Conservation (phyloP, 805 yeast genomes). For the Candida loeiensis region DNA sequence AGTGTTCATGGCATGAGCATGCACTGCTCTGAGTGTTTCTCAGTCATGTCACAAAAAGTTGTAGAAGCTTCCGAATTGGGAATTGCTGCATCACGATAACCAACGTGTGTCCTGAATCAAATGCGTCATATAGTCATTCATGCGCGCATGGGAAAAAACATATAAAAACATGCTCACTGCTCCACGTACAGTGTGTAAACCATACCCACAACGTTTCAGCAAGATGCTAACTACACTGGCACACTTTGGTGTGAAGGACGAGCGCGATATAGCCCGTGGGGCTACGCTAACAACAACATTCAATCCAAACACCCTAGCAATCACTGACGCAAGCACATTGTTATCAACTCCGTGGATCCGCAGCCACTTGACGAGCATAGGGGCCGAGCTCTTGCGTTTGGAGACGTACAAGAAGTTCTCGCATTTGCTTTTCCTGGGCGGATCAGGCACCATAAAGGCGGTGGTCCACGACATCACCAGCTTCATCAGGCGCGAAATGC, state of each 20-base stretch:
- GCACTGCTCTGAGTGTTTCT: too few relatives aligned
- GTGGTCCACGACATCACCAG: slow-evolving; percentile 32
- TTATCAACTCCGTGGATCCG: slow-evolving; percentile 26
- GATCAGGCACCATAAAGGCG: slow-evolving; percentile 32
- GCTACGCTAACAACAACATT: not conserved
- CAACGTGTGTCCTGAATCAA: slow-evolving; percentile 1
- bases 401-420: slow-evolving; percentile 31
- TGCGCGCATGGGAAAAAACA: not conserved
- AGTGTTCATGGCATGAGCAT: too few relatives aligned
- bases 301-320: slow-evolving; percentile 1
- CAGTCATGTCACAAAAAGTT: not conserved
- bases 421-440: slow-evolving; percentile 23
- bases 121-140: not conserved
- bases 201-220: not conserved
- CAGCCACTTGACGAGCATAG: slow-evolving; percentile 32
- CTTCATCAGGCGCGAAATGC: slow-evolving; percentile 29
- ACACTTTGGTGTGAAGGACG: not conserved
- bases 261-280: not conserved
- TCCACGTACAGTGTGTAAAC: not conserved
- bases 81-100: slow-evolving; percentile 2
- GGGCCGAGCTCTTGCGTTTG: slow-evolving; percentile 32
- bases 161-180: not conserved
- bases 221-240: not conserved
- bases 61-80: not conserved
- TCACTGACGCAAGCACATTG: slow-evolving; percentile 11